These are phyloP conservation scores for Phytopythium sindhum DNA, from an alignment of 352 stramenopile species.

Conservation along the genomic window DNA sequence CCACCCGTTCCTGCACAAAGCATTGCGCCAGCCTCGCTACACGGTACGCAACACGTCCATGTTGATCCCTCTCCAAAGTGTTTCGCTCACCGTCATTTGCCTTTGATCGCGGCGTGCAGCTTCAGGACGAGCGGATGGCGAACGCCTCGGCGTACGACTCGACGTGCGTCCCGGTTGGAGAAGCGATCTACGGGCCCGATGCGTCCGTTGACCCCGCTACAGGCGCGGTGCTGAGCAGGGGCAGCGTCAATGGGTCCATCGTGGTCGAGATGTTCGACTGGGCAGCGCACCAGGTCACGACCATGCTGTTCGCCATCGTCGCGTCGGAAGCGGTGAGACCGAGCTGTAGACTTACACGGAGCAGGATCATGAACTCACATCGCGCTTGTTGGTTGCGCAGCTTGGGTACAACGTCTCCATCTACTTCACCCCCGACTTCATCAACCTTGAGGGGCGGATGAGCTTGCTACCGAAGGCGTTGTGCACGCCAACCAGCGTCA, in stretches of 20 bases:
- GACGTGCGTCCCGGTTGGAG: conserved; percentile 19
- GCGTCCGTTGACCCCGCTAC: conserved; percentile 21
- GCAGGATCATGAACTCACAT: neutral
- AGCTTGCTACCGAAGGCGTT: conserved; percentile 7
- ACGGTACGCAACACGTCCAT: neutral
- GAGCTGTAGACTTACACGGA: neutral
- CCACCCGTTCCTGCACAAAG: conserved; percentile 30
- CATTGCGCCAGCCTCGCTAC: conserved; percentile 32
- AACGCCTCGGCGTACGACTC: conserved; percentile 21
- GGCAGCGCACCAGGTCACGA: conserved; percentile 32
- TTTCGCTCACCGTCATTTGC: neutral
- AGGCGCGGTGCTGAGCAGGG: conserved; percentile 18
- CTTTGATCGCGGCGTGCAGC: neutral
- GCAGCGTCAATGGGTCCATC: conserved; percentile 29
- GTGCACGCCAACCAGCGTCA: conserved; percentile 33
- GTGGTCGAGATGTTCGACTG: conserved; percentile 45
- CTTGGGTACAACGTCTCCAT: conserved; percentile 16
- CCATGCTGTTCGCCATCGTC: conserved; percentile 45
- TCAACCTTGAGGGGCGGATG: conserved; percentile 27
- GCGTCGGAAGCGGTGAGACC: conserved; percentile 34
- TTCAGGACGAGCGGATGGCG: conserved; percentile 25
- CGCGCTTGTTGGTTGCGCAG: neutral
- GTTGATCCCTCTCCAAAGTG: neutral
- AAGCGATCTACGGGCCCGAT: conserved; percentile 30
- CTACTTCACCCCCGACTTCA: conserved; percentile 1